phyloP scores from a whole-genome alignment of 2,329 filamentous ascomycete genomes.

The Paecilomyces formosus region DNA sequence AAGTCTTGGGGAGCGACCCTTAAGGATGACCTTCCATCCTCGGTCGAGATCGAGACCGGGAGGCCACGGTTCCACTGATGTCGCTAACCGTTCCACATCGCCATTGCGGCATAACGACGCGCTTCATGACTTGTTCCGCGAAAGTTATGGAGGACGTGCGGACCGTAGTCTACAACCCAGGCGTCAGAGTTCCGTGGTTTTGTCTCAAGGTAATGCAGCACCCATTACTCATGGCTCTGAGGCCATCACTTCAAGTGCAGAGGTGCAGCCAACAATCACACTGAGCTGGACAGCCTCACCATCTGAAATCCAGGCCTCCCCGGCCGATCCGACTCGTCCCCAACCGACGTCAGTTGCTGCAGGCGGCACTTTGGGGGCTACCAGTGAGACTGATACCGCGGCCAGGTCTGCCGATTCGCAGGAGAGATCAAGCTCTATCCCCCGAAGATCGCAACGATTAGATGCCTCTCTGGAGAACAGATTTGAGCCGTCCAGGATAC shows the following conservation, averaged over 20 bases:
- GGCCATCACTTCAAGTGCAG: conserved; percentile 12
- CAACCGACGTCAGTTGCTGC: conserved; percentile 15
- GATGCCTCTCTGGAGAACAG: conserved; percentile 16
- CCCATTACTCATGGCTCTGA: conserved; percentile 18
- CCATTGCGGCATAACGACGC: conserved; percentile 20
- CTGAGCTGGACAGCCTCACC: conserved; percentile 35
- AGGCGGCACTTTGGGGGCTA: too few species aligned
- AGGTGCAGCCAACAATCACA: conserved; percentile 26
- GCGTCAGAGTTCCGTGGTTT: conserved; percentile 32
- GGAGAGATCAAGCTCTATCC: conserved; percentile 23
- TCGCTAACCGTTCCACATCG: conserved; percentile 20
- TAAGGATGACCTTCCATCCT: conserved; percentile 20
- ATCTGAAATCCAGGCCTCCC: conserved; percentile 26
- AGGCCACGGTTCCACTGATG: conserved; percentile 22
- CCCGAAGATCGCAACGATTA: conserved; percentile 22
- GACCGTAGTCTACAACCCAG: conserved; percentile 25
- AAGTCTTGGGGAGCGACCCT: conserved; percentile 19
- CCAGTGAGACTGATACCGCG: too few species aligned
- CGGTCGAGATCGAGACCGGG: conserved; percentile 19
- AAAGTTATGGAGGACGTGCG: conserved; percentile 20
- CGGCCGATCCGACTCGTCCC: conserved; percentile 14
- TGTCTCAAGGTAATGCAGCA: conserved; percentile 26
- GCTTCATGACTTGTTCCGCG: conserved; percentile 22
- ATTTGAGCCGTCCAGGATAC: conserved; percentile 19
- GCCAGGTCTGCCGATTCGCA: conserved; percentile 15